Evolutionary conservation across 2,329 filamentous ascomycete genomes (phyloP).

Genomic region (Pyrenochaeta sp.): DNA sequence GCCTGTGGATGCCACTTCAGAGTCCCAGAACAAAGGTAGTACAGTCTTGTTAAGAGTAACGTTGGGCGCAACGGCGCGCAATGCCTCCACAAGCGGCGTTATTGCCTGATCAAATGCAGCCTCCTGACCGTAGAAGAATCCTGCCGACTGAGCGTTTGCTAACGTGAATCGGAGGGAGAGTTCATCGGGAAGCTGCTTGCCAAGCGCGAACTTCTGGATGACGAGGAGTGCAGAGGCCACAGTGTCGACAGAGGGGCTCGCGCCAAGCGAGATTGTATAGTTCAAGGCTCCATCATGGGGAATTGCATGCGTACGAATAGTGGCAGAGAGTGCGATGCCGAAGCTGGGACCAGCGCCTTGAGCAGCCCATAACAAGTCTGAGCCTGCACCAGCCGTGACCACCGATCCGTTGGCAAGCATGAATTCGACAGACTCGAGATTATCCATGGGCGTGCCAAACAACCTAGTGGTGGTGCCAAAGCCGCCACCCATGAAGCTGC

Average conservation of each 20-base stretch:
- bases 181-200: constrained; percentile 14
- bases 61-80: background rate
- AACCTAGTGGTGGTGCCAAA: constrained; percentile 17
- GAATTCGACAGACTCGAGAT: constrained; percentile 18
- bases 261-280: constrained; percentile 12
- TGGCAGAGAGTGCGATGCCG: constrained; percentile 18
- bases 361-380: constrained; percentile 19
- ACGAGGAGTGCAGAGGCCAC: constrained; percentile 13
- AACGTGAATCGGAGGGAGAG: constrained; percentile 21
- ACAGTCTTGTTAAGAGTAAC: constrained; percentile 18
- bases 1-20: constrained; percentile 13
- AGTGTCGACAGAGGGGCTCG: background rate
- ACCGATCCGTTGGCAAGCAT: constrained; percentile 18
- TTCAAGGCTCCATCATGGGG: constrained; percentile 14
- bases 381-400: constrained; percentile 11
- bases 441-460: constrained; percentile 14
- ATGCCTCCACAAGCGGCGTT: too few species aligned
- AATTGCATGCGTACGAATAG: constrained; percentile 13
- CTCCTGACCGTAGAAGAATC: constrained; percentile 22
- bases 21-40: constrained; percentile 23
- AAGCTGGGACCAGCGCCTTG: constrained; percentile 21
- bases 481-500: constrained; percentile 16
- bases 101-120: constrained; percentile 19
- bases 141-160: constrained; percentile 10
- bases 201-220: constrained; percentile 21